Conservation (phyloP, 208 protist genomes). For the Strigomonas culicis region DNA sequence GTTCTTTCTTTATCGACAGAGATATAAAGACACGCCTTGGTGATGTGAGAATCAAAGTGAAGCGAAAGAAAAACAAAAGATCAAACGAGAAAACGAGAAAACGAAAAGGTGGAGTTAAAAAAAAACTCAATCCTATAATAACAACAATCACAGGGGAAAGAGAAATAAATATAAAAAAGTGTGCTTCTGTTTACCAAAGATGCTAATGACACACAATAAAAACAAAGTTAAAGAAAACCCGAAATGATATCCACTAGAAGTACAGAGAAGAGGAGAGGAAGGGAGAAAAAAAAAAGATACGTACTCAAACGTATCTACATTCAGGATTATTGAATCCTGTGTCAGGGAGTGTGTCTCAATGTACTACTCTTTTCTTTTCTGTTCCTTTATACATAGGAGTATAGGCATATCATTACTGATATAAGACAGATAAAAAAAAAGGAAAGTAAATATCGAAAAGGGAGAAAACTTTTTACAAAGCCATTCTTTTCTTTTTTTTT, state of each 20-base stretch:
- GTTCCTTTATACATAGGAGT: too few species aligned
- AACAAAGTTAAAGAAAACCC: background rate
- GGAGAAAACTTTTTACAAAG: background rate
- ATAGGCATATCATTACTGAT: too few species aligned
- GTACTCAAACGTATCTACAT: too few species aligned
- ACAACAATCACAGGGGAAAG: background rate
- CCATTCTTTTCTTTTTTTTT: background rate
- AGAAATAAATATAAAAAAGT: background rate
- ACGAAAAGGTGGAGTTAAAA: constrained; percentile 1
- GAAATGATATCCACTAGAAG: background rate
- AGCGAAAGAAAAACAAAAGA: constrained; percentile 13
- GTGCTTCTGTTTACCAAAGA: background rate
- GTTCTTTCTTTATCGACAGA: too few species aligned
- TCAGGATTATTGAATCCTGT: too few species aligned
- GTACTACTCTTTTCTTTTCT: background rate
- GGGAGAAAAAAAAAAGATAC: too few species aligned
- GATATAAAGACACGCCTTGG: too few species aligned
- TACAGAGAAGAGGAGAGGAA: too few species aligned
- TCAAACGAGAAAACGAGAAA: background rate
- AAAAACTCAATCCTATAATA: background rate
- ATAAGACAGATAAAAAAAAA: constrained; percentile 6
- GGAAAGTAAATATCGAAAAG: background rate
- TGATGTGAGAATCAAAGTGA: background rate
- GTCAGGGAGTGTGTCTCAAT: too few species aligned
- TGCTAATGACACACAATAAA: background rate